These are phyloP conservation scores for Neolentinus lepideus DNA, from an alignment of 1,284 basidiomycete species.

Conservation along the genomic window DNA sequence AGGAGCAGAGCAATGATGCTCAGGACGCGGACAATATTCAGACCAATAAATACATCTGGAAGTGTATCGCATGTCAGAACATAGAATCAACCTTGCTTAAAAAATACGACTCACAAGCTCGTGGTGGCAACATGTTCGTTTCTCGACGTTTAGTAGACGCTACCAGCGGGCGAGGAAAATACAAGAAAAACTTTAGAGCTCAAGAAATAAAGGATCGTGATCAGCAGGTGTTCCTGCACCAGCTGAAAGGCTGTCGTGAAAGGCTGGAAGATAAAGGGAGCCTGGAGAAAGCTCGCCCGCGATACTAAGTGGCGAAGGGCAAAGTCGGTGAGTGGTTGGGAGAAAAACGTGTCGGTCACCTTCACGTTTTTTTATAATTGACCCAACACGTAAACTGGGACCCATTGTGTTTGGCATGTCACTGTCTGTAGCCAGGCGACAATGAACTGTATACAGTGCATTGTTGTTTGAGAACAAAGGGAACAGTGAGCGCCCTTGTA, in stretches of 20 bases:
- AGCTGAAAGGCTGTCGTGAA: not conserved
- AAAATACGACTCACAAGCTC: conserved; percentile 11
- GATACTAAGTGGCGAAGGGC: not conserved
- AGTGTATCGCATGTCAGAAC: not conserved
- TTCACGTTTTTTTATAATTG: no score
- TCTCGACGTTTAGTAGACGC: not conserved
- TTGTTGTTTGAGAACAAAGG: no score
- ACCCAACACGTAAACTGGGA: no score
- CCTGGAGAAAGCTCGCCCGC: not conserved
- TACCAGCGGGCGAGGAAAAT: not conserved
- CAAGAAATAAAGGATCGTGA: not conserved
- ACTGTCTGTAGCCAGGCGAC: no score
- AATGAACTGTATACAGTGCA: no score
- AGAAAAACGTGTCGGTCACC: no score
- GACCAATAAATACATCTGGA: conserved; percentile 63
- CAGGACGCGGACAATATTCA: conserved; percentile 72
- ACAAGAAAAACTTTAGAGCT: not conserved
- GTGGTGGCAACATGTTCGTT: conserved; percentile 13
- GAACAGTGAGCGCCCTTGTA: no score
- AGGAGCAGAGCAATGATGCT: conserved; percentile 73
- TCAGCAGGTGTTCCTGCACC: not conserved
- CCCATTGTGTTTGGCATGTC: no score
- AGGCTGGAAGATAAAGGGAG: not conserved
- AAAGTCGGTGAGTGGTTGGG: not conserved
- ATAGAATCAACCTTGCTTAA: not conserved